A percentile compares a stretch with the other conserved stretches of the same genome.
Evolutionary conservation across 2,329 filamentous ascomycete genomes (phyloP).

Genomic region (Emergomyces orientalis): DNA sequence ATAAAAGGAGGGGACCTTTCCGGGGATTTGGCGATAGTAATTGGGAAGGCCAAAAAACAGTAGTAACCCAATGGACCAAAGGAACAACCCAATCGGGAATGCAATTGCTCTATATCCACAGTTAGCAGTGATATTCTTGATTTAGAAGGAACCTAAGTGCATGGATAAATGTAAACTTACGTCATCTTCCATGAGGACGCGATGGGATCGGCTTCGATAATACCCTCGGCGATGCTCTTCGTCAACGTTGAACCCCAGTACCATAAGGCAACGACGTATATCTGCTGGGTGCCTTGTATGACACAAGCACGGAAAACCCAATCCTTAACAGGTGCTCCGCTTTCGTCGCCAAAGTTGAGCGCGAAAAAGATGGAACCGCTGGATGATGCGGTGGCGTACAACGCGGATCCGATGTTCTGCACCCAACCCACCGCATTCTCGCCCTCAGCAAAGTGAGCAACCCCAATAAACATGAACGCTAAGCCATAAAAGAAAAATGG

Average conservation of each 20-base stretch:
- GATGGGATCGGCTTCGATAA: constrained; percentile 12
- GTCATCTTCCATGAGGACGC: constrained; percentile 33
- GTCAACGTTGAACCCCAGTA: constrained; percentile 55
- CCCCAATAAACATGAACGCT: constrained; percentile 26
- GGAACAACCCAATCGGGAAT: constrained; percentile 47
- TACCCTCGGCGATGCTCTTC: constrained; percentile 35
- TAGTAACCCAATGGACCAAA: constrained; percentile 48
- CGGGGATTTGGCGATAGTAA: constrained; percentile 57
- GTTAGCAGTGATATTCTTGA: constrained; percentile 16
- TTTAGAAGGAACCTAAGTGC: constrained; percentile 6
- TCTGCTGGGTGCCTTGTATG: constrained; percentile 58
- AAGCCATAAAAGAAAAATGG: constrained; percentile 52
- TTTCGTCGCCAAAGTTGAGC: constrained; percentile 58
- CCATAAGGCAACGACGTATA: constrained; percentile 57
- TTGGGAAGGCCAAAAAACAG: constrained; percentile 55
- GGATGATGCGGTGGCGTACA: constrained; percentile 55
- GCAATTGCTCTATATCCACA: constrained; percentile 40
- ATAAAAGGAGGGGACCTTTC: constrained; percentile 57
- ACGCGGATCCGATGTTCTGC: constrained; percentile 51
- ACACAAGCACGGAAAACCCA: constrained; percentile 60
- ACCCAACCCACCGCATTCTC: constrained; percentile 41
- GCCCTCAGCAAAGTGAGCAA: constrained; percentile 47
- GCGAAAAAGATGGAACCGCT: constrained; percentile 58
- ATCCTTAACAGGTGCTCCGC: constrained; percentile 51
- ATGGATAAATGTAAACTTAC: constrained; percentile 18